Conservation (phyloP, 2,329 filamentous ascomycete genomes). For the Exophiala lecanii-corni region DNA sequence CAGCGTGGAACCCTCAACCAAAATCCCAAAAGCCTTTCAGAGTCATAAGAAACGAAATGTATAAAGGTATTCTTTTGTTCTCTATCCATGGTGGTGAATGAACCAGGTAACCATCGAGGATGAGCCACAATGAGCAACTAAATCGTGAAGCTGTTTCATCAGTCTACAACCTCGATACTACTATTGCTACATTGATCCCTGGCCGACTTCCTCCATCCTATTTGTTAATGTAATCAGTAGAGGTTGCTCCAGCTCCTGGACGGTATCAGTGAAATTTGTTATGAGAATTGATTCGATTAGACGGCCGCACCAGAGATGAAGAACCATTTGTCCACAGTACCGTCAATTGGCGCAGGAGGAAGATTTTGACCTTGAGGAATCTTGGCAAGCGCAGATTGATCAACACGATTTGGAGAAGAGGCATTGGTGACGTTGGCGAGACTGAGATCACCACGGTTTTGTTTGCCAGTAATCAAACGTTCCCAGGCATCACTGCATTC, state of each 20-base stretch:
- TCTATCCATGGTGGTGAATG: too few species aligned
- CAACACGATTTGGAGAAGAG: slow-evolving; percentile 68
- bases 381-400: slow-evolving; percentile 64
- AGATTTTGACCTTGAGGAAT: slow-evolving; percentile 78
- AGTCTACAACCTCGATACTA: too few species aligned
- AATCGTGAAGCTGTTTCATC: too few species aligned
- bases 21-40: too few species aligned
- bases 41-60: too few species aligned
- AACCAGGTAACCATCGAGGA: too few species aligned
- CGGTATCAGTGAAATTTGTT: slow-evolving; percentile 17
- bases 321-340: slow-evolving; percentile 99
- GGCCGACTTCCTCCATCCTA: not conserved
- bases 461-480: slow-evolving; percentile 88
- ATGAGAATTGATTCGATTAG: slow-evolving; percentile 40
- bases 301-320: slow-evolving; percentile 97
- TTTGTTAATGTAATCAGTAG: slow-evolving; percentile 23
- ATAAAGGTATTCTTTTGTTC: too few species aligned
- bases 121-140: too few species aligned
- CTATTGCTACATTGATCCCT: too few species aligned
- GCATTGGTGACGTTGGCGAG: slow-evolving; percentile 77
- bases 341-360: slow-evolving; percentile 81
- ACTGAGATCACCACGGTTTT: slow-evolving; percentile 68
- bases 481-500: slow-evolving; percentile 98
- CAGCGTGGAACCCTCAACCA: too few species aligned
- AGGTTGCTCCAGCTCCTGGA: slow-evolving; percentile 23